Percentiles rank a stretch among this genome's conserved stretches.
Evolutionary conservation across 768 basidiomycete species (phyloP).

Genomic region (Baorangia bicolor): DNA sequence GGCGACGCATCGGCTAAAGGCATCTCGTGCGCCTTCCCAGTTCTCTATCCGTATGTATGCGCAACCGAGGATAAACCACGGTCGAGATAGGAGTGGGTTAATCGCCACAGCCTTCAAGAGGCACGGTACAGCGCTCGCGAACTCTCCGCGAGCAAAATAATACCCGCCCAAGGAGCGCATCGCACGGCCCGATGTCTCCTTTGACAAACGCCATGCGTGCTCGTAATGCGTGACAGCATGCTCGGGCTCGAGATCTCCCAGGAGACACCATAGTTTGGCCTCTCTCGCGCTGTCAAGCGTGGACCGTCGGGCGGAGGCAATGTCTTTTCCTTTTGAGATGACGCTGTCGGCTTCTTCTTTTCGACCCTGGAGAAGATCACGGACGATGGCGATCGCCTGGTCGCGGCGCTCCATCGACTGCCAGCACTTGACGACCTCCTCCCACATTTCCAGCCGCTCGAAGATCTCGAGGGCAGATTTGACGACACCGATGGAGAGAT

Average conservation of each 20-base stretch:
- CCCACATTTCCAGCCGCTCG: constrained; percentile 97
- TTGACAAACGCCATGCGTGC: constrained; percentile 81
- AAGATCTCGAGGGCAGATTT: constrained; percentile 93
- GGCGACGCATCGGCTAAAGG: constrained; percentile 81
- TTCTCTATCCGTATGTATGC: constrained; percentile 77
- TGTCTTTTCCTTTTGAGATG: constrained; percentile 55
- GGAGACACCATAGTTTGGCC: constrained; percentile 92
- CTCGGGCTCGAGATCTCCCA: constrained; percentile 87
- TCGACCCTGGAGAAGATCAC: constrained; percentile 78
- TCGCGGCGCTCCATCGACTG: constrained; percentile 77
- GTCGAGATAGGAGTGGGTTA: constrained; percentile 81
- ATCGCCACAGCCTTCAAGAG: constrained; percentile 78
- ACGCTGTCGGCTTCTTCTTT: constrained; percentile 83
- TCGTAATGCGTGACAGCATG: constrained; percentile 72
- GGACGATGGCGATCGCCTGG: constrained; percentile 76
- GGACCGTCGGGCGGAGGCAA: constrained; percentile 40
- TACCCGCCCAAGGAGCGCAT: constrained; percentile 90
- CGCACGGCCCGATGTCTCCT: constrained; percentile 79
- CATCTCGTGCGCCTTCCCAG: constrained; percentile 81
- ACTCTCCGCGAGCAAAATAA: constrained; percentile 70
- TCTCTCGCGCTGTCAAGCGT: constrained; percentile 65
- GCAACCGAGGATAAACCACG: constrained; percentile 98
- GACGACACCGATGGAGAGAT: constrained; percentile 81
- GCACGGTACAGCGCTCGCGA: constrained; percentile 58
- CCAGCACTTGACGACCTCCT: constrained; percentile 90